Conservation (phyloP, 2,329 filamentous ascomycete species). For the Microcyclosporella mali region DNA sequence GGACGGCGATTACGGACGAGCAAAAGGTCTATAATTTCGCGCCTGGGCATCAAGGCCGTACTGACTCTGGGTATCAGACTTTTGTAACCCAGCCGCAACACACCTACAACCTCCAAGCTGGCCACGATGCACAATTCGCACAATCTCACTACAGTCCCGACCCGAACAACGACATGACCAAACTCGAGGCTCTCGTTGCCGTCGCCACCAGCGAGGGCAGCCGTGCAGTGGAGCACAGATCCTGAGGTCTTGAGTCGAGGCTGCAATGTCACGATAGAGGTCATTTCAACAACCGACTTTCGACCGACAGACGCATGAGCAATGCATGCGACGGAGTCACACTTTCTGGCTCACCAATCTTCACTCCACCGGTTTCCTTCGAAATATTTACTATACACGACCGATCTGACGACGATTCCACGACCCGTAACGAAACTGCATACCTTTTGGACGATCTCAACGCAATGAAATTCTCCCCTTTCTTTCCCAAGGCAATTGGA, state of each 20-base stretch:
- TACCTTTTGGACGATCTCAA: not conserved
- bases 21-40: slow-evolving; percentile 32
- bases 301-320: slow-evolving; percentile 1
- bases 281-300: not conserved
- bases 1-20: slow-evolving; percentile 34
- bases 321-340: not conserved
- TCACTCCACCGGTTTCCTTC: not conserved
- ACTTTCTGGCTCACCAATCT: not conserved
- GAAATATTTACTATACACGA: not conserved
- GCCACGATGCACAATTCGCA: slow-evolving; percentile 29
- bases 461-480: not conserved
- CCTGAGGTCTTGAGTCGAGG: slow-evolving; percentile 9
- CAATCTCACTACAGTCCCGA: slow-evolving; percentile 23
- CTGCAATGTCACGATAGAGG: not conserved
- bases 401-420: not conserved
- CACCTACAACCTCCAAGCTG: slow-evolving; percentile 31
- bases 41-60: slow-evolving; percentile 23
- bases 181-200: slow-evolving; percentile 58
- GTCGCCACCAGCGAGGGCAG: slow-evolving; percentile 54
- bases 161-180: slow-evolving; percentile 44
- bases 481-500: not conserved
- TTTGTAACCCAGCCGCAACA: slow-evolving; percentile 24
- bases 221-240: slow-evolving; percentile 27
- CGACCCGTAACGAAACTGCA: slow-evolving; percentile 4
- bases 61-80: slow-evolving; percentile 31